These are phyloP conservation scores for Otatea glauca DNA, from an alignment of 176 grass and related monocot genomes.

Conservation along the genomic window DNA sequence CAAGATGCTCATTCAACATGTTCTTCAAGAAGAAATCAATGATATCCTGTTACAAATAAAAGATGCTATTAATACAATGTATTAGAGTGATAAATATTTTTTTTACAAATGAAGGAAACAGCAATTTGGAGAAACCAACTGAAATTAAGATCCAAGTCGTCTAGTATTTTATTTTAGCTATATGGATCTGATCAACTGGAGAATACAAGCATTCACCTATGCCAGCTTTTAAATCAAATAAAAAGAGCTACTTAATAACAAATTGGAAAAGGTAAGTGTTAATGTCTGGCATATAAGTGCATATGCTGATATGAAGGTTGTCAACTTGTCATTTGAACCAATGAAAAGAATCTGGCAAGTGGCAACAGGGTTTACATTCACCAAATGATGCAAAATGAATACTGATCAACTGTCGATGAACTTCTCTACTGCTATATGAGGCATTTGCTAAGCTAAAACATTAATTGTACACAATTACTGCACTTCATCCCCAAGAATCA, in stretches of 20 bases:
- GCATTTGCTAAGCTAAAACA: background rate
- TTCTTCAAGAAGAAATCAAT: slow-evolving; percentile 95
- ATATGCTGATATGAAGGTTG: background rate
- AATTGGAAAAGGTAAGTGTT: background rate
- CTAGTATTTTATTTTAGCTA: background rate
- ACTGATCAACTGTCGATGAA: background rate
- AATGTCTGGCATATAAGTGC: background rate
- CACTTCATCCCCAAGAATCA: background rate
- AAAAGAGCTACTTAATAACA: background rate
- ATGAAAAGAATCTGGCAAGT: background rate
- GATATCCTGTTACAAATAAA: slow-evolving; percentile 66
- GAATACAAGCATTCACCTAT: background rate
- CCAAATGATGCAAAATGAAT: background rate
- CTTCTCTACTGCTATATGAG: background rate
- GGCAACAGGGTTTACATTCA: slow-evolving; percentile 7
- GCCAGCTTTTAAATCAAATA: slow-evolving; percentile 6
- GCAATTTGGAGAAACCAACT: slow-evolving; percentile 10
- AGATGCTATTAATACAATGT: background rate
- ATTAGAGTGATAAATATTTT: slow-evolving; percentile 8
- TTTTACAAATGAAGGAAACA: slow-evolving; percentile 17
- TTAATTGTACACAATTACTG: background rate
- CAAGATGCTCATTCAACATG: slow-evolving; percentile 90
- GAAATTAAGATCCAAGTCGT: background rate
- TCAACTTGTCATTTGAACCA: background rate
- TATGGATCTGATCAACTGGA: background rate